Base-by-base conservation (phyloP, 1,284 basidiomycete genomes). In the Veloporphyrellus conicus region DNA sequence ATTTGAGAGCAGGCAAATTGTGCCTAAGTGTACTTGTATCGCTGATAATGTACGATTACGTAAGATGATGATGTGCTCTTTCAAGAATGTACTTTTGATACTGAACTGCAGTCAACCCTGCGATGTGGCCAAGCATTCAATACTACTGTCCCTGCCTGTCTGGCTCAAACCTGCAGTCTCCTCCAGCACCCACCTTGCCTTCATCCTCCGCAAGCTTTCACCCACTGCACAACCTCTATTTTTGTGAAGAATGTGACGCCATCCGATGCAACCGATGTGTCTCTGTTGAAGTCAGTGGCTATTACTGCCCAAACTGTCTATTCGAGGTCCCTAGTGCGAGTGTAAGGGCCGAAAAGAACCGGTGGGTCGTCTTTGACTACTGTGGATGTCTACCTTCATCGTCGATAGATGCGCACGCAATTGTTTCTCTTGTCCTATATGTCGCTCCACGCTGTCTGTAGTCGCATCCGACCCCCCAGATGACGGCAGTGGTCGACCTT, bases 261-360 rank as follows among this genome's bases (percentile, higher is more conserved):
- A 81, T 99, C 35, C 75, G 93, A 46, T 99, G 96, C 64, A 88
- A 94, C 62, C 80, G 85, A 55, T 99, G 96, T 60, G 90, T 96
- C 8, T 81, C 84, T 5, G 73, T 91, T 43, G 96, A 99, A 77
- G 87, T 98, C 63, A 90, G 91, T 62, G 90, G 90, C 45, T 98
- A 97, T 69, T 98, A 91, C 66, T 99, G 96, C 63, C 96, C 96
- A 19, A 94, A 95, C 67, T 99, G 96, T 66, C 76, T 98, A n/a
- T 99, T 99, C 67, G 96, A 99, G 61, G 95, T 99, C 4, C 96
- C 95, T 0, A 90, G 87, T 60, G 93, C 96, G 3, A 95, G 91
- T 61, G 93, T 99, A 8, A 79, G 94, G 52, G 91, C 86, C 7
- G 94, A 99, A 69, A 94, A 93, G 77, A 97, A 96, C 61, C 79